Evolutionary conservation across 139 green algal species (phyloP), one percentile per base, ranked within the genome.

Genomic region (Coccomyxa sp.): DNA sequence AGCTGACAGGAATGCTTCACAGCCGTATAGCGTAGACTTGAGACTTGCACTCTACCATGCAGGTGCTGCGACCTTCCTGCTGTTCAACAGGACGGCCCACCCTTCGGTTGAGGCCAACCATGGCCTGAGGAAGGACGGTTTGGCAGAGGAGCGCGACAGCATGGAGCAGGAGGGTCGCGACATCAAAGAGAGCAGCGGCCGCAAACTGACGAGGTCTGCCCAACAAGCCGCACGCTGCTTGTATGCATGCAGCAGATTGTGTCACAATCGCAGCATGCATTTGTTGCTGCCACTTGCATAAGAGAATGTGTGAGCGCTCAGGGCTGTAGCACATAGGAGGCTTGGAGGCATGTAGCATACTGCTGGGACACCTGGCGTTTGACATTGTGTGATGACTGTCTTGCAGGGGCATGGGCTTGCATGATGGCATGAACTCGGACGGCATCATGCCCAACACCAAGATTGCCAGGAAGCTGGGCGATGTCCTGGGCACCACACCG

Each of bases 401-500:
- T 18, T 64, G 5, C 50, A 64, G 50, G 50, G 50, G 27, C 50
- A 64, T 22, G 27, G 50, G 50, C 50, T 31, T 64, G 50, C 50
- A 64, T 22, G 27, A 6, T 18, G 50, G 50, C 5, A 64, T 64
- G 75, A 44, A 79, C 54, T 64, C 54, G 29, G 54, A 79, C 31
- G 75, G 75, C 0, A 79, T 79, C 7, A 50, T 79, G 22, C 54
- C 54, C 2, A 79, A 79, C 36, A n/a, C 54, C 31, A 69, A n/a
- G 35, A 79, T 79, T 24, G 55, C 75, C 16, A 79, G 55, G 58
- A 79, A 79, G 75, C 54, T 79, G 35, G 75, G 75, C 12, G 75
- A 79, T 7, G 29, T 74, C 36, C 35, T 79, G 75, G 54, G 7
- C 68, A 73, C 68, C 12, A 39, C 18, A 24, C 18, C 31, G 29